phyloP scores from a whole-genome alignment of 78 protist species.

The Dictyostelium firmibasis region DNA sequence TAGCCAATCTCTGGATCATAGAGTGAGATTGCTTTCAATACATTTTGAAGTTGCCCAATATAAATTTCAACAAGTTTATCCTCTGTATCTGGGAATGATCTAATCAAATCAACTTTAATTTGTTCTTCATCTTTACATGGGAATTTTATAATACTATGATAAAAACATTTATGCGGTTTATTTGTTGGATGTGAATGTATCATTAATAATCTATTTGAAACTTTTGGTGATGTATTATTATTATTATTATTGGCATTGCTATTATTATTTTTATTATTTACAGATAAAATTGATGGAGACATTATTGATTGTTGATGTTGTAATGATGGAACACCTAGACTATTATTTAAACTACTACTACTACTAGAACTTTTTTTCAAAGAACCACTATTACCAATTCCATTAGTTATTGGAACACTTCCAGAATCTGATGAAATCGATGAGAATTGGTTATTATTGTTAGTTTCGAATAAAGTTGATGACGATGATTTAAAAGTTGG shows the following conservation, averaged over 20 bases:
- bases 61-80: conserved; percentile 11
- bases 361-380: conserved; percentile 4
- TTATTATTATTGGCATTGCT: not conserved
- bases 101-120: conserved; percentile 50
- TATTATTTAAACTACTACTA: conserved; percentile 11
- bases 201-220: not conserved
- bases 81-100: conserved; percentile 34
- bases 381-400: not conserved
- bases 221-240: not conserved
- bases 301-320: not conserved
- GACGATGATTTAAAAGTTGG: not conserved
- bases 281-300: not conserved
- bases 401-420: not conserved
- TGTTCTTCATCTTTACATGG: conserved; percentile 65
- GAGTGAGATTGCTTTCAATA: conserved; percentile 47
- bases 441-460: not conserved
- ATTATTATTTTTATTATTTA: not conserved
- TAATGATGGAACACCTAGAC: not conserved
- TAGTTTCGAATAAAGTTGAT: not conserved
- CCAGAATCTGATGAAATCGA: conserved; percentile 15
- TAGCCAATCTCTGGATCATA: conserved; percentile 69
- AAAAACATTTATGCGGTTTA: conserved; percentile 60
- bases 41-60: not conserved
- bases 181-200: conserved; percentile 3
- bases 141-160: conserved; percentile 47